Evolutionary conservation across 192 early-diverging fungal genomes (phyloP).

Genomic region (Phycomyces nitens): DNA sequence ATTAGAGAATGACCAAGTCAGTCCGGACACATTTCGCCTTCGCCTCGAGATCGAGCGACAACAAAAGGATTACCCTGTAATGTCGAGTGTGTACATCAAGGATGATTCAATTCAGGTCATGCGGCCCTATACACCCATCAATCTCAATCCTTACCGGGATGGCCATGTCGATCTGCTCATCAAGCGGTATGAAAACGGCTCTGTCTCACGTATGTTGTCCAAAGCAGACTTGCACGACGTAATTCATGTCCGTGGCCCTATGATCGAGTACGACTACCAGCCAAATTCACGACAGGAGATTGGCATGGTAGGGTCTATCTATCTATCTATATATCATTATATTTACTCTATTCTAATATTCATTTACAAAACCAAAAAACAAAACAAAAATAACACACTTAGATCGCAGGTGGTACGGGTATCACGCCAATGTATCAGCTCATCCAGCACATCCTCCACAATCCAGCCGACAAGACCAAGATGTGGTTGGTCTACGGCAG

Average conservation of each 20-base stretch:
- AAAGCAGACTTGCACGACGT: constrained; percentile 47
- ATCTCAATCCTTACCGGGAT: constrained; percentile 37
- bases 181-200: constrained; percentile 63
- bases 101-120: constrained; percentile 67
- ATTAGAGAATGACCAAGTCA: constrained; percentile 39
- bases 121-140: constrained; percentile 68
- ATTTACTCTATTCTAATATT: too few species aligned
- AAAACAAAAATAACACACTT: constrained; percentile 16
- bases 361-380: too few species aligned
- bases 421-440: constrained; percentile 70
- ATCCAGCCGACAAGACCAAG: constrained; percentile 42
- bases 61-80: constrained; percentile 37
- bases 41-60: constrained; percentile 37
- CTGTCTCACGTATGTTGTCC: constrained; percentile 60
- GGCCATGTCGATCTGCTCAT: constrained; percentile 61
- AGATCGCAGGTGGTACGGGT: constrained; percentile 81
- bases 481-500: constrained; percentile 50
- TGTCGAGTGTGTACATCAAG: constrained; percentile 63
- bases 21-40: constrained; percentile 57
- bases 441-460: constrained; percentile 43
- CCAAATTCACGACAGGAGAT: constrained; percentile 42
- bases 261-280: constrained; percentile 46
- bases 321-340: background rate
- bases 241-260: constrained; percentile 66
- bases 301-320: constrained; percentile 46